Conservation (phyloP, 768 basidiomycete species). For the Lactarius sp. region DNA sequence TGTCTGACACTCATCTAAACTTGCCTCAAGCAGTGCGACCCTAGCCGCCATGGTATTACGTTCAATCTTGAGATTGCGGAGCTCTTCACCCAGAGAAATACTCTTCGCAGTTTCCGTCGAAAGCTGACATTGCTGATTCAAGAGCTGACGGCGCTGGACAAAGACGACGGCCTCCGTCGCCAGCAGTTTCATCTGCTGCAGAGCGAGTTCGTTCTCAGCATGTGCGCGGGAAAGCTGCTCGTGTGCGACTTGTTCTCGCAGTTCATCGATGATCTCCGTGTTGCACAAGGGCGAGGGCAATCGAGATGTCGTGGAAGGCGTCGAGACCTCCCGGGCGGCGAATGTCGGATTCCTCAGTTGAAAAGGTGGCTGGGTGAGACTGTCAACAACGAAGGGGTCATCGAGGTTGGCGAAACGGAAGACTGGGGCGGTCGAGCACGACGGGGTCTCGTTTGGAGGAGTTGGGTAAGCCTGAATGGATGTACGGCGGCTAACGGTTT, state of each 20-base stretch:
- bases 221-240: conserved; percentile 3
- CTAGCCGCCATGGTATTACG: neutral
- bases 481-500: neutral
- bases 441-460: neutral
- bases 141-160: conserved; percentile 8
- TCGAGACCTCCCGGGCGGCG: neutral
- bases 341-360: too few relatives aligned
- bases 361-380: neutral
- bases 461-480: neutral
- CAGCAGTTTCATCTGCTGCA: conserved; percentile 5
- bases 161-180: conserved; percentile 11
- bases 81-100: neutral
- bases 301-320: neutral
- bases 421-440: neutral
- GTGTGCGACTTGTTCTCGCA: neutral
- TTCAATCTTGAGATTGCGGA: neutral
- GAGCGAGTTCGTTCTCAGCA: neutral
- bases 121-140: neutral
- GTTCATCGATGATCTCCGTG: neutral
- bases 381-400: conserved; percentile 4
- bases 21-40: neutral
- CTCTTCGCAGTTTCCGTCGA: neutral
- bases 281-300: neutral
- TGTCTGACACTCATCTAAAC: neutral
- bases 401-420: neutral